Conservation (phyloP, 2,329 filamentous ascomycete species). For the Apiospora phragmitis region DNA sequence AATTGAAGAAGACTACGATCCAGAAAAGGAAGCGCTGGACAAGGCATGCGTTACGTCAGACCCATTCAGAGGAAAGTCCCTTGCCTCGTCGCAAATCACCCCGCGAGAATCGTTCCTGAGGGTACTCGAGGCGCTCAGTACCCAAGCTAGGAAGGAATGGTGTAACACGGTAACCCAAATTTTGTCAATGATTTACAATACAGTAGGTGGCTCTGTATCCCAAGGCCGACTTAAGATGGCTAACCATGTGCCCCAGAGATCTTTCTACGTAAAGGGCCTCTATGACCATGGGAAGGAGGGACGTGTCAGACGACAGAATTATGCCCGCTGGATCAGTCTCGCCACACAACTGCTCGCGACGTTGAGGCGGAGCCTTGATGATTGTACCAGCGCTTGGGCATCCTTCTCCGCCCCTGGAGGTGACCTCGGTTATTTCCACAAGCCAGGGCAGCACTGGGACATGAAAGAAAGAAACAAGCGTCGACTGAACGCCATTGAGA, state of each 20-base stretch:
- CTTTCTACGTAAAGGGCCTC: neutral
- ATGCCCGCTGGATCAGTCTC: neutral
- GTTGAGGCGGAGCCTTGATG: neutral
- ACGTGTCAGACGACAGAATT: neutral
- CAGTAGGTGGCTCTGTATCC: neutral
- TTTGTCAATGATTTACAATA: neutral
- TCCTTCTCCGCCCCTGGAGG: neutral
- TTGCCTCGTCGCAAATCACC: neutral
- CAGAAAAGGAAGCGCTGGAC: neutral
- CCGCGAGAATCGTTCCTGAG: neutral
- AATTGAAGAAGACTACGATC: neutral
- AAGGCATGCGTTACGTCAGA: neutral
- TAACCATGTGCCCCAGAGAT: neutral
- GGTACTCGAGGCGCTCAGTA: neutral
- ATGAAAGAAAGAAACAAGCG: neutral
- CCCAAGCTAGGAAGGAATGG: neutral
- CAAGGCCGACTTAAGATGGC: neutral
- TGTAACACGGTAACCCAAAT: neutral
- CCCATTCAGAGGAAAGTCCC: neutral
- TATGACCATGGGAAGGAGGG: neutral
- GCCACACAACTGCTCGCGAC: neutral
- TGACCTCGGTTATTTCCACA: neutral
- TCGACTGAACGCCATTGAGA: neutral
- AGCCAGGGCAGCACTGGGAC: too few species aligned
- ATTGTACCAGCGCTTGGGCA: neutral